Evolutionary conservation across 352 stramenopile genomes (phyloP).

Genomic region (Globisporangium cylindrosporum): DNA sequence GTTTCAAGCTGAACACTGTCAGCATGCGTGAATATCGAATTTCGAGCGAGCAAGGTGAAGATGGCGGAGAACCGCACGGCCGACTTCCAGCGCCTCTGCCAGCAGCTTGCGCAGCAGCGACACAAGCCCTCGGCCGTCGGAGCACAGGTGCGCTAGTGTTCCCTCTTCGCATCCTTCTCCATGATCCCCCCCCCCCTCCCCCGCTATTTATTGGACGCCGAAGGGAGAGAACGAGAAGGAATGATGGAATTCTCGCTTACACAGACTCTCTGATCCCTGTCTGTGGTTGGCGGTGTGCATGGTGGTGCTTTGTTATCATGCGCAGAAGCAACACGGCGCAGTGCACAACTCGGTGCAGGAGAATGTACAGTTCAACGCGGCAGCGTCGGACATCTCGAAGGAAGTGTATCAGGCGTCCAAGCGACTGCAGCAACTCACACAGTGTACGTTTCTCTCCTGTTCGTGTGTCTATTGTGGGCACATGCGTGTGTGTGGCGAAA

Average conservation of each 20-base stretch:
- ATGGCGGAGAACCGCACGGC: slow-evolving; percentile 71
- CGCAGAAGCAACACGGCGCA: slow-evolving; percentile 30
- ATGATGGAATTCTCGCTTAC: neutral
- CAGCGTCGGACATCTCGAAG: slow-evolving; percentile 78
- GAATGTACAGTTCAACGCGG: slow-evolving; percentile 79
- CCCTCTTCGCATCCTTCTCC: neutral
- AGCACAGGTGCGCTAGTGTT: slow-evolving; percentile 19
- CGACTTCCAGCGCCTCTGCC: slow-evolving; percentile 67
- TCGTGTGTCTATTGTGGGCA: neutral
- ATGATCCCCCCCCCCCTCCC: neutral
- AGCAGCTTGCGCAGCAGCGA: slow-evolving; percentile 42
- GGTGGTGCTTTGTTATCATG: neutral
- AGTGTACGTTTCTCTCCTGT: slow-evolving; percentile 37
- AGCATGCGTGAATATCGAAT: neutral
- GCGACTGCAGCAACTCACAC: slow-evolving; percentile 75
- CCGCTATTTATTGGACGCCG: neutral
- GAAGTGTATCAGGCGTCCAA: slow-evolving; percentile 81
- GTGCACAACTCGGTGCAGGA: slow-evolving; percentile 50
- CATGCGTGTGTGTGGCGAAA: neutral
- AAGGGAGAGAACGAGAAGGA: neutral
- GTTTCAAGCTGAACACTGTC: neutral
- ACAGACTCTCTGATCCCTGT: neutral
- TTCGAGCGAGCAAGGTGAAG: neutral
- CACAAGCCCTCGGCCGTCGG: slow-evolving; percentile 15
- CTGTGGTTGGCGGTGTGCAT: slow-evolving; percentile 7